Evolutionary conservation across 2,329 filamentous ascomycete species (phyloP), one percentile per base, ranked within the genome.

Genomic region (Diaporthe sp.): DNA sequence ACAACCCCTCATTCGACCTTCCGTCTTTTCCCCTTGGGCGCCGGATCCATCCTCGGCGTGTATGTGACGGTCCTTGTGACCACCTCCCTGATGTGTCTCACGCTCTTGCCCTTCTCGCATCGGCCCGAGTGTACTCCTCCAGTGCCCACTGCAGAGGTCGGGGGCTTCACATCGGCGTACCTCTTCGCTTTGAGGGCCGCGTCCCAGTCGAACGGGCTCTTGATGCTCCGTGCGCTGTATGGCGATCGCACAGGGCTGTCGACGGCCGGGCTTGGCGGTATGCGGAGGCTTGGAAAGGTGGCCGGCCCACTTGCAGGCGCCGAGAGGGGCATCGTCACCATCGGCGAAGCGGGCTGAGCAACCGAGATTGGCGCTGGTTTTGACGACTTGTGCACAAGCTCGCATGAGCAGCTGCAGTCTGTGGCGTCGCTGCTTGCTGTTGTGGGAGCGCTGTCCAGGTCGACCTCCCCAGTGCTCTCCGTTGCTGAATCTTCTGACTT

Each of bases 61-160:
- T 97, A 98, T 55, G 95, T 98, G 76, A 98, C 94, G 22, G 95
- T 98, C 79, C 95, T 91, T n/a, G 96, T 98, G 72, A 98, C 94
- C 6, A 98, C 95, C 84, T 98, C 95, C 73, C 95, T 89, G 75
- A 98, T 95, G 81, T 93, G 90, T 76, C 92, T 90, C 74, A 92
- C 88, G 79, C 88, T 92, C 44, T 92, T 92, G 78, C 89, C 74
- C 55, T 90, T 87, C 22, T 88, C 82, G 82, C 90, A 90, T 78
- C 88, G 89, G 49, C 58, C 71, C 39, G 72, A 71, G 55, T 74
- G 62, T 22, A 51, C 28, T 15, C 42, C 73, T n/a, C 55, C 71
- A 37, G 61, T 60, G 22, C 71, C 74, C 25, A 73, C 75, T 4
- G 75, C 75, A 17, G 73, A 75, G 31, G 75, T 75, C 9, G 85